Evolutionary conservation across 306 rosid genomes (phyloP).

Genomic region (Psophocarpus tetragonolobus): DNA sequence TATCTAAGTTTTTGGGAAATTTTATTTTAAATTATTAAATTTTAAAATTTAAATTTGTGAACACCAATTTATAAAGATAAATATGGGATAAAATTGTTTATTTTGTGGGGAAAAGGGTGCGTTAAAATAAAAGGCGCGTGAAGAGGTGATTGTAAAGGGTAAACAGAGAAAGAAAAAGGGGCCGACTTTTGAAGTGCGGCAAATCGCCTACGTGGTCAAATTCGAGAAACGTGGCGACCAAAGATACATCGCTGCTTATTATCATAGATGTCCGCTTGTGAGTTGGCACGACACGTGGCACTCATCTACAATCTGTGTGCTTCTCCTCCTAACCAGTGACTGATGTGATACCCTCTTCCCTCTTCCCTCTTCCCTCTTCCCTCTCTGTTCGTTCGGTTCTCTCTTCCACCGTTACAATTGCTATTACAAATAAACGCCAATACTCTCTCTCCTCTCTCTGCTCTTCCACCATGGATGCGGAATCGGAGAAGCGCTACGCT

Average conservation of each 20-base stretch:
- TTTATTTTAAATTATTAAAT: no score
- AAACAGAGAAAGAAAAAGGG: no score
- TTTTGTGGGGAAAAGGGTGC: no score
- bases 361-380: neutral
- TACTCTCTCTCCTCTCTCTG: neutral
- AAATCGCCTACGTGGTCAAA: constrained; percentile 46
- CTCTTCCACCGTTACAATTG: constrained; percentile 22
- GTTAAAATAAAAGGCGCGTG: no score
- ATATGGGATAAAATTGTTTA: no score
- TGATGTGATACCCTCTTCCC: neutral
- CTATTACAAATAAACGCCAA: neutral
- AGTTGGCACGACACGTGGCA: constrained; percentile 71
- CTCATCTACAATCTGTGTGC: constrained; percentile 15
- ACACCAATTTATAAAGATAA: no score
- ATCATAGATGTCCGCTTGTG: constrained; percentile 45
- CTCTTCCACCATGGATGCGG: neutral
- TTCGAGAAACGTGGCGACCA: constrained; percentile 54
- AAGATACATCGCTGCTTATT: constrained; percentile 48
- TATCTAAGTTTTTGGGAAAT: no score
- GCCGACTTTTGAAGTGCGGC: constrained; percentile 47
- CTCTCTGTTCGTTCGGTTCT: constrained; percentile 2
- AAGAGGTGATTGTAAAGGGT: no score
- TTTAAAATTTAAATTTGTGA: no score
- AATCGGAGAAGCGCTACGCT: constrained; percentile 30
- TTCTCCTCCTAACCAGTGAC: constrained; percentile 38